Percentiles rank a stretch among this genome's conserved stretches.
Conservation (phyloP, 2,329 filamentous ascomycete species). For the Neofusicoccum sp. region DNA sequence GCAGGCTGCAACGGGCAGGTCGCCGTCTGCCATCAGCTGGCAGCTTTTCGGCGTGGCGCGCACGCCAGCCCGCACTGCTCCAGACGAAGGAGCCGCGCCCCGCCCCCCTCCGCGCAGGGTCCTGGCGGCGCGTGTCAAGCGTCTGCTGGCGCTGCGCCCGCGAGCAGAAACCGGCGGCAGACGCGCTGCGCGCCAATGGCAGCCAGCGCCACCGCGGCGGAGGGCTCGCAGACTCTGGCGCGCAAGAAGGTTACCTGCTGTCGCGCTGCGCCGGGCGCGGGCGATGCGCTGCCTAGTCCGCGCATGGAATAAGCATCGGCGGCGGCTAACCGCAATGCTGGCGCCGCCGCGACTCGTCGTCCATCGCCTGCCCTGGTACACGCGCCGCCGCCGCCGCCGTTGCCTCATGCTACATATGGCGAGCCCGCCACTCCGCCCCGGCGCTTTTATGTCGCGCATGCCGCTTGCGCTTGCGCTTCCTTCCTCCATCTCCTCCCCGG, state of each 20-base stretch:
- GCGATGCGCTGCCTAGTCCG: background rate
- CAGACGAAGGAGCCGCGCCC: too few relatives aligned
- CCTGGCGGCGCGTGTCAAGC: too few relatives aligned
- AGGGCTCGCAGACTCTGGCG: background rate
- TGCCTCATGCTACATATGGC: slow-evolving; percentile 4
- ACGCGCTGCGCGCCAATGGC: background rate
- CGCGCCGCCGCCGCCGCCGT: background rate
- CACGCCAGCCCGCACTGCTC: too few relatives aligned
- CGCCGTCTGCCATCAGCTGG: too few relatives aligned
- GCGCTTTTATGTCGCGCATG: background rate
- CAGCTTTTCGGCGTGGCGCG: too few relatives aligned
- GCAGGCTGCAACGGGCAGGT: too few relatives aligned
- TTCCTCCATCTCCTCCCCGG: background rate
- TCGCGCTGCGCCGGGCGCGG: background rate
- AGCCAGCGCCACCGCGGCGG: background rate
- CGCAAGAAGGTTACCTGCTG: background rate
- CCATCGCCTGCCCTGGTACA: background rate
- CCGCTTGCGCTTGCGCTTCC: background rate
- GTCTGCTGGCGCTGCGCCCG: too few relatives aligned
- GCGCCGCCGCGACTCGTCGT: background rate
- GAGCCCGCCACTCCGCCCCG: slow-evolving; percentile 7
- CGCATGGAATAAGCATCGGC: slow-evolving; percentile 2
- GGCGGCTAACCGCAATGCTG: background rate
- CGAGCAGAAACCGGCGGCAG: too few relatives aligned
- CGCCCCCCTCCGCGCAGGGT: too few relatives aligned